phyloP scores from a whole-genome alignment of 1,139 yeast genomes.

The Arxiozyma slooffiae region DNA sequence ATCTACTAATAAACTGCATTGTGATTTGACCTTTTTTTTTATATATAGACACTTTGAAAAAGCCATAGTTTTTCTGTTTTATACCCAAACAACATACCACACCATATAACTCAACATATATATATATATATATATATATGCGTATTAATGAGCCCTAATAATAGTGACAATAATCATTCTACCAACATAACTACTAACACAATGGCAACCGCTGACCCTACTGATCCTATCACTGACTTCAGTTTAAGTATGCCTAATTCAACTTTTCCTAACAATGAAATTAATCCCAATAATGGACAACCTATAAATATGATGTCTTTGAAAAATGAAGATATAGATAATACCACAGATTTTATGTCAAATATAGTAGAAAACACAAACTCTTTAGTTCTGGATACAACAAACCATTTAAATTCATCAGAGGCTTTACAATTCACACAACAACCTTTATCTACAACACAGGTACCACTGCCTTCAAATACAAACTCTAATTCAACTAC shows the following conservation, averaged over 20 bases:
- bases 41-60: too few species aligned
- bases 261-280: neutral
- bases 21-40: neutral
- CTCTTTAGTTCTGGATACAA: neutral
- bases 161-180: neutral
- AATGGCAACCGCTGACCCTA: too few species aligned
- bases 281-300: neutral
- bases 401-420: neutral
- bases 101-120: neutral
- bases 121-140: neutral
- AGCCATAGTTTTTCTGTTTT: too few species aligned
- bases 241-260: neutral
- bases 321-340: neutral
- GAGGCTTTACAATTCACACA: neutral
- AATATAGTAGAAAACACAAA: neutral
- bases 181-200: neutral
- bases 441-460: neutral
- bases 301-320: neutral
- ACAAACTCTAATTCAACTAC: neutral
- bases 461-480: neutral
- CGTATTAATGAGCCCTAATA: neutral
- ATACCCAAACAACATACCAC: too few species aligned
- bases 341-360: neutral
- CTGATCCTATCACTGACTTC: neutral
- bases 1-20: neutral